Evolutionary conservation across 2,329 filamentous ascomycete species (phyloP).

Genomic region (Cercospora sp.): DNA sequence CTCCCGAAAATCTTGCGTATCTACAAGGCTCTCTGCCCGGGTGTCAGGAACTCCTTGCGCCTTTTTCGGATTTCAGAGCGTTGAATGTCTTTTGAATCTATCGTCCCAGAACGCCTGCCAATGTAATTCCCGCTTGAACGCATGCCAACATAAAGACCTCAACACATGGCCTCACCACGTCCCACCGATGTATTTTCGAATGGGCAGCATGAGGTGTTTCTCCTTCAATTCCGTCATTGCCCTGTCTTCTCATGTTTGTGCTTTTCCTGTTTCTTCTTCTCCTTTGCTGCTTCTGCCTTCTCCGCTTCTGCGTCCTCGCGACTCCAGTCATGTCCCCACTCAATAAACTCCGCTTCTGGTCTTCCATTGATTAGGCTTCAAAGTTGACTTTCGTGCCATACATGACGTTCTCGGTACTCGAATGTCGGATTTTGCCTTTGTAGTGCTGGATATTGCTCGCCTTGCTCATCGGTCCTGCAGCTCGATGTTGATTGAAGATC

Average conservation of each 20-base stretch:
- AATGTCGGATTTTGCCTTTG: slow-evolving; percentile 27
- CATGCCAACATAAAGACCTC: background rate
- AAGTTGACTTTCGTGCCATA: slow-evolving; percentile 47
- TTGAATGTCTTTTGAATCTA: no score
- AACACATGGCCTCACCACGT: background rate
- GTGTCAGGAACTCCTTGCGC: no score
- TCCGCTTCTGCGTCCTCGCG: background rate
- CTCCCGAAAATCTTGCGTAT: no score
- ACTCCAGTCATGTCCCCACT: slow-evolving; percentile 6
- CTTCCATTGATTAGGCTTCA: slow-evolving; percentile 40
- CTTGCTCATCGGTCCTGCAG: slow-evolving; percentile 39
- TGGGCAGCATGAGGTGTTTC: no score
- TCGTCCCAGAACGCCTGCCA: background rate
- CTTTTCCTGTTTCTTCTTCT: background rate
- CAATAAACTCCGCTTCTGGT: slow-evolving; percentile 30
- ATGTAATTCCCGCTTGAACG: background rate
- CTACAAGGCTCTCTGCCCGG: background rate
- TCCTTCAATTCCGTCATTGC: no score
- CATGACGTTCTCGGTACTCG: slow-evolving; percentile 40
- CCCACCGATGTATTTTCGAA: no score
- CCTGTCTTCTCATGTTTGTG: background rate
- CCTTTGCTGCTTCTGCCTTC: background rate
- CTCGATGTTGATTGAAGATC: slow-evolving; percentile 50
- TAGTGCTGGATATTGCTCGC: slow-evolving; percentile 45
- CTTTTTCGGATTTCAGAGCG: no score